Percentiles rank a stretch among this genome's conserved stretches.
phyloP scores from a whole-genome alignment of 1,284 basidiomycete genomes.

The Cutaneotrichosporon sp. region DNA sequence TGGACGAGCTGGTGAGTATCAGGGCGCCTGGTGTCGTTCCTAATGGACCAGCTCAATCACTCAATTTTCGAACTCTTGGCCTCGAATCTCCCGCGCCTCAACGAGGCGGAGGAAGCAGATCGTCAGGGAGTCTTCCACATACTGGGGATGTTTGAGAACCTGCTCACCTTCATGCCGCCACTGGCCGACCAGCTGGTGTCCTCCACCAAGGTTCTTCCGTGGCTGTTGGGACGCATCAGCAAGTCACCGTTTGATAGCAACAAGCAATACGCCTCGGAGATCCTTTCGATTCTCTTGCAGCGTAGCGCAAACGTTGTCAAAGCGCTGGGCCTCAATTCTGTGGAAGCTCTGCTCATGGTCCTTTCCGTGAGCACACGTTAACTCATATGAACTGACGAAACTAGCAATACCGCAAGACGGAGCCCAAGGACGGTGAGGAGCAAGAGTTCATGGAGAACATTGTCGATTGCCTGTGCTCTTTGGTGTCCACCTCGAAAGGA shows the following conservation, averaged over 20 bases:
- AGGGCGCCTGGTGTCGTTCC: not conserved
- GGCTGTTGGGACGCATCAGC: conserved; percentile 77
- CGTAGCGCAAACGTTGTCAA: conserved; percentile 65
- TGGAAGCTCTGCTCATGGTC: conserved; percentile 74
- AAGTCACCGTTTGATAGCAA: conserved; percentile 75
- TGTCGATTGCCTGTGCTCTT: conserved; percentile 84
- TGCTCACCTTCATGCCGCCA: conserved; percentile 77
- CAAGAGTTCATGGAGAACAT: conserved; percentile 96
- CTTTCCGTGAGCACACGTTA: conserved; percentile 65
- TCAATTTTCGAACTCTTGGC: conserved; percentile 85
- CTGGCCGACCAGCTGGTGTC: conserved; percentile 68
- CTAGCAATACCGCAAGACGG: conserved; percentile 78
- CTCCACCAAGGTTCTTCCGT: conserved; percentile 72
- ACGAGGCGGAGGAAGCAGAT: conserved; percentile 76
- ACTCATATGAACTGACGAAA: not conserved
- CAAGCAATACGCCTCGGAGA: conserved; percentile 79
- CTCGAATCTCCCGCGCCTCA: conserved; percentile 77
- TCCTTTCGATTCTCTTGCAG: conserved; percentile 85
- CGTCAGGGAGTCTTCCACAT: conserved; percentile 87
- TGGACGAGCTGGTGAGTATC: conserved; percentile 68
- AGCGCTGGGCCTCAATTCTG: conserved; percentile 68
- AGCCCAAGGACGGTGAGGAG: conserved; percentile 83
- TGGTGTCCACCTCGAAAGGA: conserved; percentile 68
- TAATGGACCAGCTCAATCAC: conserved; percentile 63
- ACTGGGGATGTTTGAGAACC: conserved; percentile 90